Evolutionary conservation across 495 filamentous ascomycete species (phyloP), one percentile per base, ranked within the genome.

Genomic region (Parmelia sp.): DNA sequence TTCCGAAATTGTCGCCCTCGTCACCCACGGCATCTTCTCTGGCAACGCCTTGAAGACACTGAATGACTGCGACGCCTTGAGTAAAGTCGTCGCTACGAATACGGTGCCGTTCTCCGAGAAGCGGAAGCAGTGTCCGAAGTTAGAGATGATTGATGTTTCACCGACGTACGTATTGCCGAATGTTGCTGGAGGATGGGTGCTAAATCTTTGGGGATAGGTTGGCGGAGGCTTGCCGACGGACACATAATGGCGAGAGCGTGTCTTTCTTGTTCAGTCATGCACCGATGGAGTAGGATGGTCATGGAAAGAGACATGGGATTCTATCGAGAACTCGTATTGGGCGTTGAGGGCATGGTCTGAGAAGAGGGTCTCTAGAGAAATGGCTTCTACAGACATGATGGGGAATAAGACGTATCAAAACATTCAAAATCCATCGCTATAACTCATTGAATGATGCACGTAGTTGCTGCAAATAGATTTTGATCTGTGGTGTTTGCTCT

Each of bases 261-360:
- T 91, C 88, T 61, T 97, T 96, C 78, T 77, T 97, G 70, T 97
- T 97, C 78, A 95, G 88, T 63, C 91, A 97, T 76, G 90, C 91
- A 39, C 89, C 89, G 21, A 55, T 55, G 51, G 51, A 63, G 49
- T 64, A 66, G 53, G 61, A 66, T 42, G 65, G 53, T 42, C 29
- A 60, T 55, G 33, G 69, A 65, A 56, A 64, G 27, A 61, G 63
- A 40, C 29, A 31, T 36, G 62, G 59, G 37, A 53, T 57, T 0
- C 4, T 31, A 31, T 17, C 25, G 17, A 25, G 6, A 29, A 17
- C 4, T 15, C 25, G 49, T 29, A 31, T 14, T 7, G 27, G 49
- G 49, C 27, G 27, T 53, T 53, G 49, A 31, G 15, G 25, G 49
- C 27, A 29, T 17, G 27, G 4, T 17, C 12, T 19, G 27, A 15